phyloP scores from a whole-genome alignment of 2,329 filamentous ascomycete species.

The Exophiala phaeomuriformis region DNA sequence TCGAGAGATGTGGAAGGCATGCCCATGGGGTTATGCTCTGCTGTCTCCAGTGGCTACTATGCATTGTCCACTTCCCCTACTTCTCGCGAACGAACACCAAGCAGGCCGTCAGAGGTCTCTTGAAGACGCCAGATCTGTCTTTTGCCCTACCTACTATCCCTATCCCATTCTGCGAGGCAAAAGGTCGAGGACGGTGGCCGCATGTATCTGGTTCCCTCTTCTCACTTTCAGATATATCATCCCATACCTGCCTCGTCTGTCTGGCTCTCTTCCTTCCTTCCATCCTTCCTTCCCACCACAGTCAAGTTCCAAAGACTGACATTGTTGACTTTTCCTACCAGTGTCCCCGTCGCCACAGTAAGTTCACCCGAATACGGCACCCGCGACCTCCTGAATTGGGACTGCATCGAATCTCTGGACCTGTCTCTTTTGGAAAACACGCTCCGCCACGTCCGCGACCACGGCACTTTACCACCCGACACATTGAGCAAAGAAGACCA shows the following conservation, averaged over 20 bases:
- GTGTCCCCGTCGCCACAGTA: constrained; percentile 43
- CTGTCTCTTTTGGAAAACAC: constrained; percentile 60
- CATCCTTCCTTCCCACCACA: neutral
- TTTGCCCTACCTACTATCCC: too few relatives aligned
- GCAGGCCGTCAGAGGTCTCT: too few relatives aligned
- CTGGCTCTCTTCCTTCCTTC: neutral
- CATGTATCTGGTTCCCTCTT: too few relatives aligned
- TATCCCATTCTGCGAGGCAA: too few relatives aligned
- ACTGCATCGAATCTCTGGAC: constrained; percentile 73
- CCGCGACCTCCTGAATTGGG: constrained; percentile 72
- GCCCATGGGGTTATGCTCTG: too few relatives aligned
- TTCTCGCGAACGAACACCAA: too few relatives aligned
- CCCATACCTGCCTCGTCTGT: neutral
- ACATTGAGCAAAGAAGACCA: constrained; percentile 52
- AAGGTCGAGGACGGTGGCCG: too few relatives aligned
- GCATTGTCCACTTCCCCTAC: too few relatives aligned
- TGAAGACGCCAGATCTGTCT: too few relatives aligned
- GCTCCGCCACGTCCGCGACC: constrained; percentile 60
- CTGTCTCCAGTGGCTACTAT: too few relatives aligned
- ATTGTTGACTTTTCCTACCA: constrained; percentile 15
- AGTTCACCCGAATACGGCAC: constrained; percentile 35
- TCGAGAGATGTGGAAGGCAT: too few relatives aligned
- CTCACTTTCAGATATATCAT: too few relatives aligned
- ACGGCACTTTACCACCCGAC: constrained; percentile 50
- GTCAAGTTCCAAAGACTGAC: neutral